Conservation (phyloP, 768 basidiomycete species). For the Tricholoma sp. region DNA sequence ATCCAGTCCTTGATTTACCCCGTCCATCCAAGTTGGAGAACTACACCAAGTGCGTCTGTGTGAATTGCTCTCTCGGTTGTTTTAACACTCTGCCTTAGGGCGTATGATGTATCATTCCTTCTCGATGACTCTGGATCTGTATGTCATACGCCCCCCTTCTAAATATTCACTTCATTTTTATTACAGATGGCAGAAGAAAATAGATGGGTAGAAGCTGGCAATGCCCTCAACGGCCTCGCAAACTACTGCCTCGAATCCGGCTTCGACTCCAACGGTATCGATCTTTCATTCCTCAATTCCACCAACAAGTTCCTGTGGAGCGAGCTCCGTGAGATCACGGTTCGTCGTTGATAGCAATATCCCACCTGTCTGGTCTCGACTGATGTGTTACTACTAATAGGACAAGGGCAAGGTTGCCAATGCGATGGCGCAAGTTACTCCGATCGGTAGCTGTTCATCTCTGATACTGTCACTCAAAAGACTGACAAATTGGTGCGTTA, state of each 20-base stretch:
- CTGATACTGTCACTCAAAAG: background rate
- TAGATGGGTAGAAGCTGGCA: constrained; percentile 5
- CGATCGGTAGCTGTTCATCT: background rate
- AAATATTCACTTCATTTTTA: background rate
- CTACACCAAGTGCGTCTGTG: constrained; percentile 5
- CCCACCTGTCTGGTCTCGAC: background rate
- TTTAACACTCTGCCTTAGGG: background rate
- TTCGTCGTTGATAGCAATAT: background rate
- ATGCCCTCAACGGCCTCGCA: constrained; percentile 5
- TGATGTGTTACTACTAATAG: background rate
- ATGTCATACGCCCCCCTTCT: background rate
- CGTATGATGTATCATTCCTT: constrained; percentile 6
- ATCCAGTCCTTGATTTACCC: constrained; percentile 12
- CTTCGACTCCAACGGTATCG: constrained; percentile 5
- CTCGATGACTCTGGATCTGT: constrained; percentile 8
- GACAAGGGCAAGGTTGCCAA: constrained; percentile 2
- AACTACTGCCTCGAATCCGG: constrained; percentile 2
- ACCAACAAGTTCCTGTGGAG: background rate
- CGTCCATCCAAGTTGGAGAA: constrained; percentile 9
- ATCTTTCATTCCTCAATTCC: constrained; percentile 5
- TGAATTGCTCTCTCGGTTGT: background rate
- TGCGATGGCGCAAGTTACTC: background rate
- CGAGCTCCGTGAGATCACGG: background rate
- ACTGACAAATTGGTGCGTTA: background rate
- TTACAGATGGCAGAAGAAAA: constrained; percentile 3